These are phyloP conservation scores for Papiliotrema nemorosa DNA, from an alignment of 1,284 basidiomycete genomes.

Conservation along the genomic window DNA sequence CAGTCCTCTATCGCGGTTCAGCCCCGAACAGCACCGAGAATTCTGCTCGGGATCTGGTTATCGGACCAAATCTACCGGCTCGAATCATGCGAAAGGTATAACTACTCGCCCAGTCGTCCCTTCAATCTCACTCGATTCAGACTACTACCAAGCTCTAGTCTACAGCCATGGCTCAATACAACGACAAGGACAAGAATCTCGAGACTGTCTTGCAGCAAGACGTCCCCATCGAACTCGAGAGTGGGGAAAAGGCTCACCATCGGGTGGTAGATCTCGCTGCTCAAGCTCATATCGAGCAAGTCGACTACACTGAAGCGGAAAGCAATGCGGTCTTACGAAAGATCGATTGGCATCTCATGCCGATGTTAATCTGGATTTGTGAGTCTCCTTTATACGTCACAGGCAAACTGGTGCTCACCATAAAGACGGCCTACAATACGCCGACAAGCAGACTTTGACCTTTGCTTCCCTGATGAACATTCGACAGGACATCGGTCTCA, in stretches of 20 bases:
- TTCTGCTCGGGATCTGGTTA: background rate
- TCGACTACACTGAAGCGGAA: constrained; percentile 13
- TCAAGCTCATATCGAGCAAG: background rate
- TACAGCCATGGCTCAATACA: background rate
- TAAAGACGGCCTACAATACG: constrained; percentile 10
- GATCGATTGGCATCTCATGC: constrained; percentile 7
- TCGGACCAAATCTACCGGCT: background rate
- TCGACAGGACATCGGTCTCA: constrained; percentile 9
- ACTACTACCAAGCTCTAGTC: no score
- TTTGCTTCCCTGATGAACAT: constrained; percentile 22
- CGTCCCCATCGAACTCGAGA: background rate
- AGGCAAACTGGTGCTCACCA: background rate
- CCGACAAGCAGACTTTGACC: constrained; percentile 14
- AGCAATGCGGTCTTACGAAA: constrained; percentile 8
- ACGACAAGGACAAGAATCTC: constrained; percentile 1
- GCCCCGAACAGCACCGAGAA: background rate
- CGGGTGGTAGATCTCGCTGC: constrained; percentile 6
- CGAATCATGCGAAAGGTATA: no score
- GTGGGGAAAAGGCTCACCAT: background rate
- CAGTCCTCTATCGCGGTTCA: no score
- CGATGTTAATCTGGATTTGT: constrained; percentile 7
- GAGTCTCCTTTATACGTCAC: no score
- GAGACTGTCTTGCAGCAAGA: background rate
- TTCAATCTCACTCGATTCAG: no score
- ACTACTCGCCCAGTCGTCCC: background rate